Percentiles rank a stretch among this genome's conserved stretches.
Evolutionary conservation across 441 rosid genomes (phyloP).

Genomic region (Gossypium trilobum): DNA sequence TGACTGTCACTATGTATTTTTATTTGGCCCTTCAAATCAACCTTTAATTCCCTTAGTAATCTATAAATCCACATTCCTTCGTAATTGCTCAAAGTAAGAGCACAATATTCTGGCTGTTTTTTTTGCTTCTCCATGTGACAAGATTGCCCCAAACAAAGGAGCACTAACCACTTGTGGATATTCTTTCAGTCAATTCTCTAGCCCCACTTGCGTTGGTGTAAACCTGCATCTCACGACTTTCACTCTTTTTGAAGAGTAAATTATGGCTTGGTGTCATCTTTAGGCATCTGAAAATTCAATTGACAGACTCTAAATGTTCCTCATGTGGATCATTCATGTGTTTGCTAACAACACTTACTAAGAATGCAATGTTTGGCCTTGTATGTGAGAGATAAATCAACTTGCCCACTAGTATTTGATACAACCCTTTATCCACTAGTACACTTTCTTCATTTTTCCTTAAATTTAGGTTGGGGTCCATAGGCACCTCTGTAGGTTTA

Average conservation of each 20-base stretch:
- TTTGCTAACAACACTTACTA: not conserved
- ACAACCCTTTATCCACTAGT: not conserved
- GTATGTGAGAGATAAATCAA: not conserved
- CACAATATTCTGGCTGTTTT: not conserved
- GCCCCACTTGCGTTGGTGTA: not conserved
- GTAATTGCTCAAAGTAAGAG: not conserved
- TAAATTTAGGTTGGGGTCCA: not conserved
- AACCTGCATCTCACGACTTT: not conserved
- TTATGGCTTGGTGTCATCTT: not conserved
- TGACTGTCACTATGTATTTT: not conserved
- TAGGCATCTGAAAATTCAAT: not conserved
- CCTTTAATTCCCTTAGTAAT: not conserved
- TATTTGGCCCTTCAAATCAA: not conserved
- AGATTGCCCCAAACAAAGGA: not conserved
- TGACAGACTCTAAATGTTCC: not conserved
- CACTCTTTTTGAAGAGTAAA: not conserved
- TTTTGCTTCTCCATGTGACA: not conserved
- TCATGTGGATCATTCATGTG: not conserved
- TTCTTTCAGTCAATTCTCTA: not conserved
- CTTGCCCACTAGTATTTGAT: not conserved
- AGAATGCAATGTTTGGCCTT: not conserved
- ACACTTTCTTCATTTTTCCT: not conserved
- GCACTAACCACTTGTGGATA: not conserved
- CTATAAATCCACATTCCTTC: not conserved
- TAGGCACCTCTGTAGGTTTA: not conserved